phyloP scores from a whole-genome alignment of 768 basidiomycete genomes.

The Porphyrellus cyaneotinctus region DNA sequence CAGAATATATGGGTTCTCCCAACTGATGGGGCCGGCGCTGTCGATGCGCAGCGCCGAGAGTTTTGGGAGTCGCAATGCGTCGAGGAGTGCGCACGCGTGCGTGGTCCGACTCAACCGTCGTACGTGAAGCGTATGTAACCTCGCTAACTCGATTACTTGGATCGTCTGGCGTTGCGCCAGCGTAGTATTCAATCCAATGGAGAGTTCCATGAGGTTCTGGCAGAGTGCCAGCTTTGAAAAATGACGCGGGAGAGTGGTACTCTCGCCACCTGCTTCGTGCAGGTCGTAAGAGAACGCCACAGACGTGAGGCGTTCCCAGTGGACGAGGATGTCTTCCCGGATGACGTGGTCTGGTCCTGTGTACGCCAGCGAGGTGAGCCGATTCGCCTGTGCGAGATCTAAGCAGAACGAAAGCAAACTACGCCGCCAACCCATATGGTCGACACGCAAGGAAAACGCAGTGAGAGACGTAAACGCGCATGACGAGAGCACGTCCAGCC shows the following conservation, averaged over 20 bases:
- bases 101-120: constrained; percentile 20
- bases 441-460: constrained; percentile 22
- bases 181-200: constrained; percentile 18
- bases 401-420: constrained; percentile 18
- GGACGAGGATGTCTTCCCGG: constrained; percentile 21
- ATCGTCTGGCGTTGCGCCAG: constrained; percentile 4
- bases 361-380: constrained; percentile 21
- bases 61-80: constrained; percentile 20
- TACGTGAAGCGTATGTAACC: constrained; percentile 20
- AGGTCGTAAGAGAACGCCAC: constrained; percentile 23
- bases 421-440: constrained; percentile 28
- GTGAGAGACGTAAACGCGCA: constrained; percentile 21
- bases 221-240: constrained; percentile 16
- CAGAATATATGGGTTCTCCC: constrained; percentile 5
- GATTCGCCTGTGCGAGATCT: constrained; percentile 16
- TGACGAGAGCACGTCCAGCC: constrained; percentile 15
- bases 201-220: constrained; percentile 20
- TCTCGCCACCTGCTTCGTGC: constrained; percentile 25
- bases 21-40: constrained; percentile 17
- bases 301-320: constrained; percentile 25
- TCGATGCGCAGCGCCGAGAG: constrained; percentile 21
- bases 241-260: constrained; percentile 18
- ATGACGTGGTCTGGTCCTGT: constrained; percentile 23
- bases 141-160: constrained; percentile 15
- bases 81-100: constrained; percentile 16